Conservation (phyloP, 805 yeast species). For the Schwanniomyces occidentalis region DNA sequence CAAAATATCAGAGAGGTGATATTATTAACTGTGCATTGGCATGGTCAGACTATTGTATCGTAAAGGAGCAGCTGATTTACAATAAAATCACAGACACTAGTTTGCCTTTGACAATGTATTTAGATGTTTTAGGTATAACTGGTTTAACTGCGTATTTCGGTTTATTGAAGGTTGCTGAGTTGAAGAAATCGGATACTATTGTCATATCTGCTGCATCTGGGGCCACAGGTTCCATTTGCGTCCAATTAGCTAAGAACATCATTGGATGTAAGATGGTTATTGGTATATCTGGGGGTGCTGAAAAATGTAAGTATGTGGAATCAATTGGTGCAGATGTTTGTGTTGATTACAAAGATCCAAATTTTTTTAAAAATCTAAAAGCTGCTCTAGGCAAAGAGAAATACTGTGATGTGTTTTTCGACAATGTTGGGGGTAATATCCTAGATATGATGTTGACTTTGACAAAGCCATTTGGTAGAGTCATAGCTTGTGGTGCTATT, state of each 20-base stretch:
- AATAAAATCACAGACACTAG: slow-evolving; percentile 15
- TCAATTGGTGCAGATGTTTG: slow-evolving; percentile 53
- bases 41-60: slow-evolving; percentile 26
- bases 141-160: slow-evolving; percentile 34
- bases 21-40: slow-evolving; percentile 16
- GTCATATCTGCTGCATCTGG: slow-evolving; percentile 36
- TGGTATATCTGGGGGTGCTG: slow-evolving; percentile 38
- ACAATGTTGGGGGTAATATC: slow-evolving; percentile 25
- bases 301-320: slow-evolving; percentile 53
- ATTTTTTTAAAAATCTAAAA: slow-evolving; percentile 22
- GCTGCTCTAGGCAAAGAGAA: slow-evolving; percentile 41
- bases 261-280: slow-evolving; percentile 27
- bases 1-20: slow-evolving; percentile 25
- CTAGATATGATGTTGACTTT: slow-evolving; percentile 18
- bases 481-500: slow-evolving; percentile 32
- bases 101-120: slow-evolving; percentile 24
- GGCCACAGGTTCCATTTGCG: slow-evolving; percentile 33
- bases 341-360: slow-evolving; percentile 45
- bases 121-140: slow-evolving; percentile 27
- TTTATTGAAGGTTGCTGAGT: slow-evolving; percentile 17
- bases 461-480: slow-evolving; percentile 18
- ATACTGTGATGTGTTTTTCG: slow-evolving; percentile 21
- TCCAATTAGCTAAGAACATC: slow-evolving; percentile 30
- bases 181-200: slow-evolving; percentile 19
- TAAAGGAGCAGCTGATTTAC: slow-evolving; percentile 13